Evolutionary conservation across 2,329 filamentous ascomycete species (phyloP), one percentile per base, ranked within the genome.

Genomic region (Aspergillus brasiliensis): DNA sequence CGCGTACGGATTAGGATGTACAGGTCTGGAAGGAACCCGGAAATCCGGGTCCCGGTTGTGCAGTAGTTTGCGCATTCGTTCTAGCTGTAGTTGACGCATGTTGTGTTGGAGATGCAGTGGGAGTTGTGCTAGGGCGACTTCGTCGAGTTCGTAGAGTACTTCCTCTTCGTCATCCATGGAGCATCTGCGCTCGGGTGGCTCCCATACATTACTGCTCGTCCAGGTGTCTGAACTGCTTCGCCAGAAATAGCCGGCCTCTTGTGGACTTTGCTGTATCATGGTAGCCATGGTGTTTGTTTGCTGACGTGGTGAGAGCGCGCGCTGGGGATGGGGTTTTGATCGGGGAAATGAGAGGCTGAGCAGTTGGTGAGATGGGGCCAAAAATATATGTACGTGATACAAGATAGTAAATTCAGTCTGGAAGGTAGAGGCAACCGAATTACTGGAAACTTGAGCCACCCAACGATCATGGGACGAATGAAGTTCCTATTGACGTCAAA

Each of bases 21-120:
- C 15, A 19, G 38, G 52, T n/a, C 52, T 7, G n/a, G 19, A 8
- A 25, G 23, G 34, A 38, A 31, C 13, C 23, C 27, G 15, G 25
- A 47, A 46, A 31, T 59, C 27, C 13, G 58, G 62, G 28, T 62
- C 61, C 31, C 58, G 55, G 34, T 27, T 17, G 11, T 60, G 55
- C n/a, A 64, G 19, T 48, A 34, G 21, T 44, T 52, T 48, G 8
- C 58, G 57, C 15, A 70, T 27, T 17, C 69, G 64, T 59, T 73
- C 70, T 8, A 59, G 31, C 11, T 73, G 70, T n/a, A 74, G 58
- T 44, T 69, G 59, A 10, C 65, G 66, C 67, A 73, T 70, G 51
- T 63, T 68, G 15, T 61, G 47, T 38, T 70, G 70, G 8, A 73
- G 67, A 19, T 58, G 65, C 17, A 46, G 47, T 17, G 70, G 69